Percentiles rank a stretch among this genome's conserved stretches.
Conservation (phyloP, 1,284 basidiomycete genomes). For the Paramarasmius palmivorus region DNA sequence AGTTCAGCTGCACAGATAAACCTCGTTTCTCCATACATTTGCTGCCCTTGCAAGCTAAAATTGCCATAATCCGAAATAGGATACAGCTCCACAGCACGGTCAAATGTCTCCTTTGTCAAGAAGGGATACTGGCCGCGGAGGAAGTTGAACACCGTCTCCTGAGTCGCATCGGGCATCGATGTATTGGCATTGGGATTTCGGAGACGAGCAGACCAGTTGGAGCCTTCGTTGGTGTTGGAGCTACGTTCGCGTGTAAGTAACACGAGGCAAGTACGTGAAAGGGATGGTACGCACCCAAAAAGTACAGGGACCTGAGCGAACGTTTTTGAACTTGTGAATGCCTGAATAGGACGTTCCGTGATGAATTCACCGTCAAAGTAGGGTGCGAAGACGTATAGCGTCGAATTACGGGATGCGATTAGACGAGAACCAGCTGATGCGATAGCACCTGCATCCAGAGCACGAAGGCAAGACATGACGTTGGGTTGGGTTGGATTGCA, state of each 20-base stretch:
- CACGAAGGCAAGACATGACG: too few species aligned
- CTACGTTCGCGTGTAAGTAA: background rate
- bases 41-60: background rate
- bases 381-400: conserved; percentile 8
- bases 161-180: background rate
- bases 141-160: conserved; percentile 9
- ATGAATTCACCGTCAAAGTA: conserved; percentile 4
- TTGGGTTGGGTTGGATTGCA: too few species aligned
- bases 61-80: conserved; percentile 1
- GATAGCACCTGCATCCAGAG: background rate
- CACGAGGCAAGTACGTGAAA: background rate
- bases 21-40: conserved; percentile 12
- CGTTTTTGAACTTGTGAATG: background rate
- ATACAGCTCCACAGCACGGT: background rate
- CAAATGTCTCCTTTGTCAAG: background rate
- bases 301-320: conserved; percentile 8
- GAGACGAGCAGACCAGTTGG: conserved; percentile 3
- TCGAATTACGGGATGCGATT: background rate
- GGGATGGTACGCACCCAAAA: conserved; percentile 5
- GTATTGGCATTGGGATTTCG: conserved; percentile 9
- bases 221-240: conserved; percentile 11
- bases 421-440: background rate
- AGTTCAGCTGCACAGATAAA: conserved; percentile 8
- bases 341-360: conserved; percentile 2
- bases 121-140: conserved; percentile 4